A percentile compares a stretch with the other conserved stretches of the same genome.
Evolutionary conservation across 768 basidiomycete genomes (phyloP).

Genomic region (Amylocystis lapponica): DNA sequence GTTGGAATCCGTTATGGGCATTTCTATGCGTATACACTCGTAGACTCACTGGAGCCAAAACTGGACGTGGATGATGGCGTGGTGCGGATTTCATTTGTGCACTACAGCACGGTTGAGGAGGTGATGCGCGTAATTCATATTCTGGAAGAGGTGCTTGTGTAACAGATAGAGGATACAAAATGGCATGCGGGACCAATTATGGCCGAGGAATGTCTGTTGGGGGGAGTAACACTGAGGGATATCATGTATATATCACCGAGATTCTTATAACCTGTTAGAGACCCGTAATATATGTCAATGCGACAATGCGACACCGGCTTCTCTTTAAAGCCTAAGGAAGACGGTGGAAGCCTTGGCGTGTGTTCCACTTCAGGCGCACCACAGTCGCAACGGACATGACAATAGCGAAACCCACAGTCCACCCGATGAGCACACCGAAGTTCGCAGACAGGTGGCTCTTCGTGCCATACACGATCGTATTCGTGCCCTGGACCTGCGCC

Average conservation of each 20-base stretch:
- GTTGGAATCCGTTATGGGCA: constrained; percentile 76
- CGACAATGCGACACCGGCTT: too few species aligned
- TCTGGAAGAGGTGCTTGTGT: constrained; percentile 46
- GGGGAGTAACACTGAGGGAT: too few species aligned
- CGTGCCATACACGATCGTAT: background rate
- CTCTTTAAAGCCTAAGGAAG: too few species aligned
- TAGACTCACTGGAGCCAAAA: constrained; percentile 47
- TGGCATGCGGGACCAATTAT: background rate
- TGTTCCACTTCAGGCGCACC: background rate
- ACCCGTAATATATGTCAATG: too few species aligned
- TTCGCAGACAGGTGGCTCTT: background rate
- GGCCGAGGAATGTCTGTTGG: background rate
- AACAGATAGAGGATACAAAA: background rate
- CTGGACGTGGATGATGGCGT: constrained; percentile 59
- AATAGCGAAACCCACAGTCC: background rate
- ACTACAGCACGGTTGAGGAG: constrained; percentile 74
- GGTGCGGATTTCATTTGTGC: constrained; percentile 71
- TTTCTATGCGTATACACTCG: constrained; percentile 68
- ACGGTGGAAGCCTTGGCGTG: background rate
- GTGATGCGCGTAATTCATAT: constrained; percentile 54
- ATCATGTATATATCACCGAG: too few species aligned
- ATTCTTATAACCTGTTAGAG: too few species aligned
- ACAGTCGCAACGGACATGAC: background rate
- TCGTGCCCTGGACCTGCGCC: background rate
- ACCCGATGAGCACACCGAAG: background rate